These are phyloP conservation scores for Penicillium sp. DNA, from an alignment of 2,329 filamentous ascomycete genomes.

Conservation along the genomic window DNA sequence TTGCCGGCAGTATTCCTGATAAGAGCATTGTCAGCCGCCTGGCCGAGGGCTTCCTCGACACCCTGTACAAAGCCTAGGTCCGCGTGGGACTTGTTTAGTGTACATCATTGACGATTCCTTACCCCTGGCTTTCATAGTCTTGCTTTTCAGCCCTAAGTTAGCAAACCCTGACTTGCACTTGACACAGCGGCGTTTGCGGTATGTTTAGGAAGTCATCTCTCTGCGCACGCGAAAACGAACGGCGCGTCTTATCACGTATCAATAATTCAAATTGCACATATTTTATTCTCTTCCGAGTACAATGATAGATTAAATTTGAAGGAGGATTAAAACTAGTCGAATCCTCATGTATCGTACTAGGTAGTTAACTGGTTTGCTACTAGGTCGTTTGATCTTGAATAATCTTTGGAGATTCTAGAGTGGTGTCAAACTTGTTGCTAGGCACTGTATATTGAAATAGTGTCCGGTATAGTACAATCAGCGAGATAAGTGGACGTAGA, in stretches of 20 bases:
- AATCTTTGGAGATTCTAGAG: too few species aligned
- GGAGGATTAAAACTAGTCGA: too few species aligned
- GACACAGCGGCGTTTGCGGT: conserved; percentile 16
- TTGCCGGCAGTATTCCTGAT: conserved; percentile 91
- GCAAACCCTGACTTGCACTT: conserved; percentile 8
- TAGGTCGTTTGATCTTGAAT: too few species aligned
- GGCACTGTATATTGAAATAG: conserved; percentile 11
- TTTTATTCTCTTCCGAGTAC: conserved; percentile 12
- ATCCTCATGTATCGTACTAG: too few species aligned
- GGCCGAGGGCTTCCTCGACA: conserved; percentile 88
- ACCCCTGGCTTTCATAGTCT: background rate
- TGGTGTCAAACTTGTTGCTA: too few species aligned
- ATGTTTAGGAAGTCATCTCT: conserved; percentile 3
- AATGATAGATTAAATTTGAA: too few species aligned
- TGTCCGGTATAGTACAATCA: conserved; percentile 21
- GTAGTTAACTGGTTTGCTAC: too few species aligned
- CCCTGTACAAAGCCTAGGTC: conserved; percentile 79
- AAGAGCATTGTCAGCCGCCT: conserved; percentile 93
- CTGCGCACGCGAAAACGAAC: conserved; percentile 6
- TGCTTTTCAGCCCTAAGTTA: background rate
- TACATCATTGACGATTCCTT: conserved; percentile 9
- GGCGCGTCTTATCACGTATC: conserved; percentile 18
- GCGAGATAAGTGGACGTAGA: conserved; percentile 14
- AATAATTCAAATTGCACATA: conserved; percentile 26
- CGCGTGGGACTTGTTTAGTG: conserved; percentile 9